Percentiles rank a stretch among this genome's conserved stretches.
Evolutionary conservation across 345 rosid species (phyloP).

Genomic region (Camelina neglecta): DNA sequence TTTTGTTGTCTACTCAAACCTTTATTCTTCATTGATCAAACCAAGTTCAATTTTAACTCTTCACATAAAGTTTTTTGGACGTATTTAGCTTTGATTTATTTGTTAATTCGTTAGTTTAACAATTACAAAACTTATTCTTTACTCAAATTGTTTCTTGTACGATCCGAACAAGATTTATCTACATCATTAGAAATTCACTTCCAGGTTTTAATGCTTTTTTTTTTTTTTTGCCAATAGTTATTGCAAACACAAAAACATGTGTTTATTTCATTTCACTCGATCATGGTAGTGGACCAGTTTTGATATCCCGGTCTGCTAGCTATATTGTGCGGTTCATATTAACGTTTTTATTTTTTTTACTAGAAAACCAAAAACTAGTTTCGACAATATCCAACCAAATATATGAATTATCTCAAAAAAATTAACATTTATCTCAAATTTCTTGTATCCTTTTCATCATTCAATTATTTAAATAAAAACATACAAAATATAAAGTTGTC

Average conservation of each 20-base stretch:
- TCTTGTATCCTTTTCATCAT: conserved; percentile 10
- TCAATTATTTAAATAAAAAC: conserved; percentile 12
- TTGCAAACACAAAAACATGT: neutral
- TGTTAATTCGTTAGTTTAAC: conserved; percentile 8
- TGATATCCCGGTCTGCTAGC: neutral
- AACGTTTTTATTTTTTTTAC: neutral
- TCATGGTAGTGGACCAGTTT: neutral
- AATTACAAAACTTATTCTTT: neutral
- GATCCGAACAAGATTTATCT: conserved; percentile 16
- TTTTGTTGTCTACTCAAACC: conserved; percentile 22
- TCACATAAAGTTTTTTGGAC: conserved; percentile 21
- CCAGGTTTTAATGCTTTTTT: neutral
- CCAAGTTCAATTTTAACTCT: conserved; percentile 31
- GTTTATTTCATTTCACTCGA: neutral
- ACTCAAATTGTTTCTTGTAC: neutral
- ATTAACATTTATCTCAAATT: neutral
- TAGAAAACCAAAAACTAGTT: too few relatives aligned
- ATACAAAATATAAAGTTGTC: conserved; percentile 8
- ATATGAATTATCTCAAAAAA: neutral
- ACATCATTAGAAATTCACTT: neutral
- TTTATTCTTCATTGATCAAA: conserved; percentile 28
- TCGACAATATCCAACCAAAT: neutral
- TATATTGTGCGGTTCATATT: neutral
- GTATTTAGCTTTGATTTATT: conserved; percentile 8
- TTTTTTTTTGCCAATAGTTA: neutral